Percentiles rank a stretch among this genome's conserved stretches.
These are phyloP conservation scores for Lachnellula willkommii DNA, from an alignment of 2,329 filamentous ascomycete genomes.

Conservation along the genomic window DNA sequence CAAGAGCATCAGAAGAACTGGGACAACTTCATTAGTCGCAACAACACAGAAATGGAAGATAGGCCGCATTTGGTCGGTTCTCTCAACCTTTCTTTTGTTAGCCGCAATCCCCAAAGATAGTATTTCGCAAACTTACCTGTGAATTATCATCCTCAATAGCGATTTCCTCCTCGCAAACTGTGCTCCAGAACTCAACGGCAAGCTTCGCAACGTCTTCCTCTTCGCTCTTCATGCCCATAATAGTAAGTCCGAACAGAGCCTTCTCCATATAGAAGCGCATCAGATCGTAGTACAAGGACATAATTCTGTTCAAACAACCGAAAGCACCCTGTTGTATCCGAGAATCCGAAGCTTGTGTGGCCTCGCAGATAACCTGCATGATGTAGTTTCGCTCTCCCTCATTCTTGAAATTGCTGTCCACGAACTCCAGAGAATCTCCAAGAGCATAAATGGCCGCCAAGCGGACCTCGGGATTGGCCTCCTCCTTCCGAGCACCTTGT, in stretches of 20 bases:
- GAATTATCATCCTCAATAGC: constrained; percentile 96
- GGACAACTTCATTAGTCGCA: constrained; percentile 88
- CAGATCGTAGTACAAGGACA: constrained; percentile 98
- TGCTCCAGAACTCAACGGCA: constrained; percentile 99
- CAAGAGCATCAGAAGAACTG: constrained; percentile 79
- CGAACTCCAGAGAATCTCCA: constrained; percentile 94
- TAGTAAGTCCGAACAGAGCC: constrained; percentile 93
- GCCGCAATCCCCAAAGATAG: neutral
- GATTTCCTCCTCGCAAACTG: constrained; percentile 98
- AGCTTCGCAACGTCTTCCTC: constrained; percentile 98
- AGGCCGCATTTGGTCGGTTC: constrained; percentile 60
- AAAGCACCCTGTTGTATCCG: constrained; percentile 95
- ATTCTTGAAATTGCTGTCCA: constrained; percentile 97
- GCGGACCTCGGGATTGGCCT: constrained; percentile 84
- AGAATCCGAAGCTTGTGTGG: constrained; percentile 85
- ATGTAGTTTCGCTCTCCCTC: constrained; percentile 99
- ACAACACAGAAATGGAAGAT: constrained; percentile 96
- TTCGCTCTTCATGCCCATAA: constrained; percentile 96
- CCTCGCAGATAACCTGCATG: constrained; percentile 99
- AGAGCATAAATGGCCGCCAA: constrained; percentile 89
- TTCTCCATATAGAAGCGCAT: constrained; percentile 99
- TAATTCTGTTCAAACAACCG: constrained; percentile 96
- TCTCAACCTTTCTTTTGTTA: constrained; percentile 22
- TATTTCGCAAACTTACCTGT: constrained; percentile 46
- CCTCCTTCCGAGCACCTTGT: constrained; percentile 94